Evolutionary conservation across 1,284 basidiomycete species (phyloP).

Genomic region (Clitocybe nebularis): DNA sequence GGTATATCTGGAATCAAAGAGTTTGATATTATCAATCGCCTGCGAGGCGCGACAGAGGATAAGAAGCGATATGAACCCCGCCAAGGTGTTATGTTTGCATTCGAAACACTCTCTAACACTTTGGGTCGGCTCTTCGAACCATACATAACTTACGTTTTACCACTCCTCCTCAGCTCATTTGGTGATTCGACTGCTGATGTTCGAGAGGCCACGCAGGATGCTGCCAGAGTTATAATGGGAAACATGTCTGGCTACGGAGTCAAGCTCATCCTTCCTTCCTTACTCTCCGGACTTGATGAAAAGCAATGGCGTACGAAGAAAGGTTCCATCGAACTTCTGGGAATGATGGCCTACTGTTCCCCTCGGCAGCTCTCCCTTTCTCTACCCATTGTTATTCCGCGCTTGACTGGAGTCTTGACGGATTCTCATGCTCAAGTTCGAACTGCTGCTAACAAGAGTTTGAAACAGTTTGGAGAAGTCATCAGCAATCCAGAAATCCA

Average conservation of each 20-base stretch:
- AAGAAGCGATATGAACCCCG: conserved; percentile 86
- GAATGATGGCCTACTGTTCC: conserved; percentile 99
- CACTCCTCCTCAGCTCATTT: conserved; percentile 83
- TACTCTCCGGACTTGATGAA: conserved; percentile 92
- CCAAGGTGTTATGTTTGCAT: conserved; percentile 94
- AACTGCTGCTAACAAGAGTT: conserved; percentile 87
- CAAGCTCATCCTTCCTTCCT: conserved; percentile 89
- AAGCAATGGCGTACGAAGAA: conserved; percentile 99
- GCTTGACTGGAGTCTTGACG: conserved; percentile 90
- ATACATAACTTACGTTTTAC: conserved; percentile 85
- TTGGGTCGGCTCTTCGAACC: conserved; percentile 93
- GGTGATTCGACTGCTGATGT: conserved; percentile 92
- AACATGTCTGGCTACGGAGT: conserved; percentile 94
- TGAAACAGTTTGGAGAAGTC: conserved; percentile 98
- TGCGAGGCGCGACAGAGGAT: conserved; percentile 82
- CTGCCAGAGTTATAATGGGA: conserved; percentile 93
- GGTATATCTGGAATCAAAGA: conserved; percentile 87
- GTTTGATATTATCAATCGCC: conserved; percentile 72
- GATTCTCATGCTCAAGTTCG: conserved; percentile 98
- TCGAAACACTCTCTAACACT: conserved; percentile 86
- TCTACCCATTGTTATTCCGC: conserved; percentile 94
- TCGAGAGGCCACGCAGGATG: conserved; percentile 92
- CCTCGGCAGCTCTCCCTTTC: conserved; percentile 94
- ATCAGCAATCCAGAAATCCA: conserved; percentile 95
- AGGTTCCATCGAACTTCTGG: conserved; percentile 94